Evolutionary conservation across 495 filamentous ascomycete genomes (phyloP).

Genomic region (Penicillium chermesinum): DNA sequence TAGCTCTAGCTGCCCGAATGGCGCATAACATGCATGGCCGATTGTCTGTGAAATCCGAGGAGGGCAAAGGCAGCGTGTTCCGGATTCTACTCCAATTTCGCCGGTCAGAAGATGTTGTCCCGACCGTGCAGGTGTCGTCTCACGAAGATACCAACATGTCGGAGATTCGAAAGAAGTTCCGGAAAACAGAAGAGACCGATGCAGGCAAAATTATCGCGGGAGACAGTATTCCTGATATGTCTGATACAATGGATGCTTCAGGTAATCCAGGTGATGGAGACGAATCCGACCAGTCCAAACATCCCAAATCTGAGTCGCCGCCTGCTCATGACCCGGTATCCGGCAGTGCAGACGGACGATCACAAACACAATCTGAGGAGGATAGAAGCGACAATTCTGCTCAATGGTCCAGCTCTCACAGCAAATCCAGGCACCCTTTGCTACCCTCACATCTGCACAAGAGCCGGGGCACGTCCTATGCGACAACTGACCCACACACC

Average conservation of each 20-base stretch:
- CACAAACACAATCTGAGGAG: neutral
- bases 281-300: neutral
- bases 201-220: neutral
- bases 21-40: constrained; percentile 84
- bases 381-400: neutral
- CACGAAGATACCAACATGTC: neutral
- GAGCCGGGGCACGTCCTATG: neutral
- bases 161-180: neutral
- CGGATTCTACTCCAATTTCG: constrained; percentile 31
- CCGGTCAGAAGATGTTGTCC: constrained; percentile 9
- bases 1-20: constrained; percentile 76
- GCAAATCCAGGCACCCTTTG: neutral
- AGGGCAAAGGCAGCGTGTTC: constrained; percentile 75
- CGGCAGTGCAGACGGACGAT: neutral
- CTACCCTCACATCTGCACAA: neutral
- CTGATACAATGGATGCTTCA: neutral
- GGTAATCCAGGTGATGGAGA: neutral
- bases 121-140: neutral
- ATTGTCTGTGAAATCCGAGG: constrained; percentile 74
- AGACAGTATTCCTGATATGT: neutral
- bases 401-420: neutral
- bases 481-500: neutral
- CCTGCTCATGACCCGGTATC: neutral
- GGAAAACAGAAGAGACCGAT: neutral
- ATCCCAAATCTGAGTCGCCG: neutral